Conservation (phyloP, 257 asterid genomes). For the Solanum arcanum region DNA sequence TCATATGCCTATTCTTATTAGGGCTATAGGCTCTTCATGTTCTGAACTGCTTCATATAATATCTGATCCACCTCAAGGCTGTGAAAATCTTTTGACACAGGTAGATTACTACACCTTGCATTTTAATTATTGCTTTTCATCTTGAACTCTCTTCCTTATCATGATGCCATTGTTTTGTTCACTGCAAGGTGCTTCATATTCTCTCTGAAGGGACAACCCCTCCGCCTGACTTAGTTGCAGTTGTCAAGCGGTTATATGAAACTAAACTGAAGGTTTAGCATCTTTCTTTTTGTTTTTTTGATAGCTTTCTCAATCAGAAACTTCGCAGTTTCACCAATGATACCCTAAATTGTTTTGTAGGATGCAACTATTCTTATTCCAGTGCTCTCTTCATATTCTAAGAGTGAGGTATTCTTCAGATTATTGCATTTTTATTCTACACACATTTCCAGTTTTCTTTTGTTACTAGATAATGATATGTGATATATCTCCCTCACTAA, state of each 20-base stretch:
- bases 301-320: neutral
- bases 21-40: constrained; percentile 60
- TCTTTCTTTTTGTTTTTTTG: neutral
- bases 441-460: neutral
- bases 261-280: constrained; percentile 67
- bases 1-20: constrained; percentile 65
- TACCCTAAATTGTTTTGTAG: constrained; percentile 35
- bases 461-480: neutral
- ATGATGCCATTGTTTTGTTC: constrained; percentile 12
- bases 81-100: constrained; percentile 80
- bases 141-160: constrained; percentile 10
- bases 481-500: neutral
- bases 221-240: constrained; percentile 61
- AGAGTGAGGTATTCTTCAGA: constrained; percentile 57
- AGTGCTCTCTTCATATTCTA: constrained; percentile 74
- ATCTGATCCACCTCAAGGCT: constrained; percentile 87
- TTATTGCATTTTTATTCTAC: neutral
- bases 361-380: constrained; percentile 95
- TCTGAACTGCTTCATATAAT: constrained; percentile 69
- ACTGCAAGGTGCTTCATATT: constrained; percentile 60
- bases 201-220: constrained; percentile 81
- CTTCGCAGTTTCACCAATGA: neutral
- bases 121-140: neutral
- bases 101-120: constrained; percentile 17
- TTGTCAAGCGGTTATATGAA: constrained; percentile 73